Evolutionary conservation across 352 stramenopile species (phyloP).

Genomic region (Pythium aristosporum): DNA sequence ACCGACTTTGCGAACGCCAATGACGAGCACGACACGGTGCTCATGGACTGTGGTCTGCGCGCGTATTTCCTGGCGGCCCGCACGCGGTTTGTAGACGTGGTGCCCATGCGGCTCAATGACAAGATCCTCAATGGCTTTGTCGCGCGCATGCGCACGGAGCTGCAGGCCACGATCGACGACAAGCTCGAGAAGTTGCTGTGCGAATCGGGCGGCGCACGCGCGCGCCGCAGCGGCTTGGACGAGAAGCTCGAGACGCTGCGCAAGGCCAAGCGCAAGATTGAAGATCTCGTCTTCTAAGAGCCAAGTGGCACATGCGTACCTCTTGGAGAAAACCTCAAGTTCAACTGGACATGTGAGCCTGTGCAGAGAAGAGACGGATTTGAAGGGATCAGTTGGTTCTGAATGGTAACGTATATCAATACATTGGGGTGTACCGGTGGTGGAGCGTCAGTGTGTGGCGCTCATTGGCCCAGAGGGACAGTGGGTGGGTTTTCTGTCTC

Average conservation of each 20-base stretch:
- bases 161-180: slow-evolving; percentile 37
- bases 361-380: no score
- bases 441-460: not conserved
- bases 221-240: slow-evolving; percentile 27
- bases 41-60: slow-evolving; percentile 22
- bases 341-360: no score
- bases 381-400: not conserved
- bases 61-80: slow-evolving; percentile 21
- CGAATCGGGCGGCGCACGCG: slow-evolving; percentile 32
- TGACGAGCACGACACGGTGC: slow-evolving; percentile 25
- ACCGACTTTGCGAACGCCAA: slow-evolving; percentile 20
- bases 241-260: slow-evolving; percentile 31
- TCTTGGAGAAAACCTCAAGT: no score
- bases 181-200: slow-evolving; percentile 35
- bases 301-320: no score
- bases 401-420: not conserved
- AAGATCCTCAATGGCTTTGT: slow-evolving; percentile 31
- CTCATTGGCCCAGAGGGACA: not conserved
- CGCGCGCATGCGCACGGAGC: slow-evolving; percentile 31
- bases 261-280: slow-evolving; percentile 36
- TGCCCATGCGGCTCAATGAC: slow-evolving; percentile 24
- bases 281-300: slow-evolving; percentile 28
- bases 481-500: not conserved
- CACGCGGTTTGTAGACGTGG: slow-evolving; percentile 20
- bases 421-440: slow-evolving; percentile 2